Evolutionary conservation across 805 yeast species (phyloP).

Genomic region (Scheffersomyces ergatensis): DNA sequence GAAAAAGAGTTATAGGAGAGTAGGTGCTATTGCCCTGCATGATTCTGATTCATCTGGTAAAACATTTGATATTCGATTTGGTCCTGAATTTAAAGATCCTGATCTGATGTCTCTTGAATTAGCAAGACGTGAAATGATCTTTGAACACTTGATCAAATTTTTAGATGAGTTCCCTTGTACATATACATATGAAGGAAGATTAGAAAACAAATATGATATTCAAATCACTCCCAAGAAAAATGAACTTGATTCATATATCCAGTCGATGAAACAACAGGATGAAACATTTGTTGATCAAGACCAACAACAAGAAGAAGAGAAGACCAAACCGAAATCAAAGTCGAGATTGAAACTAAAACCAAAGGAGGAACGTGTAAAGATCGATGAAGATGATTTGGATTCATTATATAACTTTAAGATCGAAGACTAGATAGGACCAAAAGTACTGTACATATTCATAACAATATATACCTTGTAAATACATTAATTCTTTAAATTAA

Average conservation of each 20-base stretch:
- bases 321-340: too few species aligned
- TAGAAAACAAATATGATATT: not conserved
- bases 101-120: slow-evolving; percentile 11
- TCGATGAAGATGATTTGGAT: slow-evolving; percentile 37
- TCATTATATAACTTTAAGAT: slow-evolving; percentile 39
- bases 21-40: slow-evolving; percentile 1
- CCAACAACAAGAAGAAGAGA: too few species aligned
- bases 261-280: too few species aligned
- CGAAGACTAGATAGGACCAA: slow-evolving; percentile 9
- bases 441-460: slow-evolving; percentile 3
- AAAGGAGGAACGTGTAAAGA: too few species aligned
- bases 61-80: not conserved
- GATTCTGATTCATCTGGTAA: slow-evolving; percentile 8
- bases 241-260: slow-evolving; percentile 38
- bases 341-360: too few species aligned
- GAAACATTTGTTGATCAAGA: too few species aligned
- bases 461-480: not conserved
- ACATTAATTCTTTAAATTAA: not conserved
- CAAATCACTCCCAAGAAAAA: slow-evolving; percentile 20
- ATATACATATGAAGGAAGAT: slow-evolving; percentile 4
- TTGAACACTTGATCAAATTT: slow-evolving; percentile 20
- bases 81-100: slow-evolving; percentile 1
- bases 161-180: slow-evolving; percentile 20
- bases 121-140: slow-evolving; percentile 27
- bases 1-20: slow-evolving; percentile 7